Percentiles rank a stretch among this genome's conserved stretches.
Conservation (phyloP, 352 stramenopile species). For the Pythium folliculosum region DNA sequence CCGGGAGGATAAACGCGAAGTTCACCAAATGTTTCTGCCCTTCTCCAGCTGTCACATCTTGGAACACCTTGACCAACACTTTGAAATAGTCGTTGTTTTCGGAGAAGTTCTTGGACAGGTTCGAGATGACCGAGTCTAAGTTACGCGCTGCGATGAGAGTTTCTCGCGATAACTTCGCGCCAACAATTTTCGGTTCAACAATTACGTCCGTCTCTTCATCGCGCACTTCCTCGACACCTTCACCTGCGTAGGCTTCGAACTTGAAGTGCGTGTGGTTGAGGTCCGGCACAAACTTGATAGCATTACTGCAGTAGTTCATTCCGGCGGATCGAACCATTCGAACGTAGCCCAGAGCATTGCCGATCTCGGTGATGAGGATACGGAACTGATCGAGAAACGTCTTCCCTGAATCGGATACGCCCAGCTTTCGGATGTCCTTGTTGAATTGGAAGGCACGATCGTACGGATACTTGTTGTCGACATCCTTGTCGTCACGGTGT, state of each 20-base stretch:
- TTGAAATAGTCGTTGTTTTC: conserved; percentile 95
- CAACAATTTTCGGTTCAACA: conserved; percentile 44
- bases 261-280: conserved; percentile 87
- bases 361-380: conserved; percentile 91
- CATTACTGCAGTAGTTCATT: conserved; percentile 93
- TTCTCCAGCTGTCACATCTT: conserved; percentile 84
- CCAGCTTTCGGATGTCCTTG: conserved; percentile 88
- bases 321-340: conserved; percentile 92
- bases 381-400: conserved; percentile 92
- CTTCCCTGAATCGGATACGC: conserved; percentile 82
- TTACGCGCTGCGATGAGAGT: conserved; percentile 86
- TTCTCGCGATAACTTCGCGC: conserved; percentile 73
- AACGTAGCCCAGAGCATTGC: conserved; percentile 93
- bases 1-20: conserved; percentile 91
- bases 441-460: conserved; percentile 91
- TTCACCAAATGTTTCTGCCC: conserved; percentile 92
- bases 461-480: conserved; percentile 94
- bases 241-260: conserved; percentile 71
- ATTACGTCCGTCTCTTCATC: conserved; percentile 60
- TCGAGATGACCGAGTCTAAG: conserved; percentile 86
- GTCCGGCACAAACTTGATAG: conserved; percentile 92
- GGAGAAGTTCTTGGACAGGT: conserved; percentile 88
- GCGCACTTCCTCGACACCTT: conserved; percentile 57
- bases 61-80: conserved; percentile 87
- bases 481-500: conserved; percentile 84